Conservation (phyloP, 805 yeast genomes). For the Komagataella populi region DNA sequence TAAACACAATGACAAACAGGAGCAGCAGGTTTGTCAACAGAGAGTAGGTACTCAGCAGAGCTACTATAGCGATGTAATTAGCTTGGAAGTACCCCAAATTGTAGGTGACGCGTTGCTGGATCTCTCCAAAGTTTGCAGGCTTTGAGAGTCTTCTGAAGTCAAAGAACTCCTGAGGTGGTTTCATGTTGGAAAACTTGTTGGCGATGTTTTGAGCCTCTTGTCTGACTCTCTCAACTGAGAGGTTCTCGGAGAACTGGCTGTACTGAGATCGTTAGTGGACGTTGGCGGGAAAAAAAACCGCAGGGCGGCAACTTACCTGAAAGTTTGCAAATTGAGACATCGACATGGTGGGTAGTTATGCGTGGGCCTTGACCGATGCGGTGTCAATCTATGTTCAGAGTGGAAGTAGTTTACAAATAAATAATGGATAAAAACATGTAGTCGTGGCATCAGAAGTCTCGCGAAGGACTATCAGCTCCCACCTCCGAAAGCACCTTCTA, state of each 20-base stretch:
- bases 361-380: not conserved
- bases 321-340: constrained; percentile 22
- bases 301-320: constrained; percentile 19
- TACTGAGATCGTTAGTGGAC: not conserved
- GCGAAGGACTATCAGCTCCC: not conserved
- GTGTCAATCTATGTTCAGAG: not conserved
- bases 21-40: constrained; percentile 75
- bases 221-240: constrained; percentile 28
- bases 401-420: not conserved
- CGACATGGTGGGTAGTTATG: constrained; percentile 12
- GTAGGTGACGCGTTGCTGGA: constrained; percentile 78
- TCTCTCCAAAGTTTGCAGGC: constrained; percentile 80
- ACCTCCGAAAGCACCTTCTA: too few species aligned
- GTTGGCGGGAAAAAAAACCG: not conserved
- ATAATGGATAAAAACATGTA: not conserved
- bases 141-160: constrained; percentile 82
- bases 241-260: constrained; percentile 27
- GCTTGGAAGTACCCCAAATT: constrained; percentile 81
- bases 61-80: constrained; percentile 68
- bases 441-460: not conserved
- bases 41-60: constrained; percentile 67
- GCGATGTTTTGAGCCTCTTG: not conserved
- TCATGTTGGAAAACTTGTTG: constrained; percentile 51
- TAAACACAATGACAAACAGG: constrained; percentile 68
- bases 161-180: constrained; percentile 89